Conservation (phyloP, 1,284 basidiomycete species). For the Porphyrellus sp. region DNA sequence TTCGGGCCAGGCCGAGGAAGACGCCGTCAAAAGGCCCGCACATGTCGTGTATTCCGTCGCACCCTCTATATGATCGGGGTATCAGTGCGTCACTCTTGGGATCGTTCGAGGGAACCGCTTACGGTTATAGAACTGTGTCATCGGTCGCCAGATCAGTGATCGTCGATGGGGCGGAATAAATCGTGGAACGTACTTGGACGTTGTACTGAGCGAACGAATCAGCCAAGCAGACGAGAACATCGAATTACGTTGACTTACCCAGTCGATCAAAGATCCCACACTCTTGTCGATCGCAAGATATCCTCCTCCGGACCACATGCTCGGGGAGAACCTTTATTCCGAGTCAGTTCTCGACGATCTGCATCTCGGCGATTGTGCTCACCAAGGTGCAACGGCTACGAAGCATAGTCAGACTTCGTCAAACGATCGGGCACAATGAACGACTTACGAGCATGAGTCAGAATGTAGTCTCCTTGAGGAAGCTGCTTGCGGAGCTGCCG, state of each 20-base stretch:
- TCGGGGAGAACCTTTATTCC: constrained; percentile 19
- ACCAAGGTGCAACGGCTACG: constrained; percentile 33
- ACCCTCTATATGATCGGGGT: constrained; percentile 37
- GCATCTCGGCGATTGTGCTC: background rate
- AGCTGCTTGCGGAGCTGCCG: constrained; percentile 35
- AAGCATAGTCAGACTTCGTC: background rate
- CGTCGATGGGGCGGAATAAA: background rate
- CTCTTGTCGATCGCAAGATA: constrained; percentile 56
- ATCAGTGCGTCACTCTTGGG: background rate
- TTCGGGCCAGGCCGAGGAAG: constrained; percentile 42
- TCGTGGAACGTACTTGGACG: constrained; percentile 36
- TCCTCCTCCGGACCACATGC: constrained; percentile 40
- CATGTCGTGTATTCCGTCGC: constrained; percentile 47
- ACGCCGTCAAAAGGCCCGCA: constrained; percentile 41
- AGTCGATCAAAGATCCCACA: constrained; percentile 58
- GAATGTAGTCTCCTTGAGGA: constrained; percentile 37
- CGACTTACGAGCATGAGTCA: constrained; percentile 38
- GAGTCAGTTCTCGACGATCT: background rate
- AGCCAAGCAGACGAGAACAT: background rate
- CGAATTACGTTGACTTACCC: constrained; percentile 30
- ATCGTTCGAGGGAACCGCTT: constrained; percentile 16
- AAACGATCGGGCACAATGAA: background rate
- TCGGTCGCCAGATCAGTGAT: background rate
- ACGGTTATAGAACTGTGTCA: constrained; percentile 62
- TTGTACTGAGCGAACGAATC: constrained; percentile 38